Evolutionary conservation across 1,284 basidiomycete species (phyloP).

Genomic region (Tylopilus sp.): DNA sequence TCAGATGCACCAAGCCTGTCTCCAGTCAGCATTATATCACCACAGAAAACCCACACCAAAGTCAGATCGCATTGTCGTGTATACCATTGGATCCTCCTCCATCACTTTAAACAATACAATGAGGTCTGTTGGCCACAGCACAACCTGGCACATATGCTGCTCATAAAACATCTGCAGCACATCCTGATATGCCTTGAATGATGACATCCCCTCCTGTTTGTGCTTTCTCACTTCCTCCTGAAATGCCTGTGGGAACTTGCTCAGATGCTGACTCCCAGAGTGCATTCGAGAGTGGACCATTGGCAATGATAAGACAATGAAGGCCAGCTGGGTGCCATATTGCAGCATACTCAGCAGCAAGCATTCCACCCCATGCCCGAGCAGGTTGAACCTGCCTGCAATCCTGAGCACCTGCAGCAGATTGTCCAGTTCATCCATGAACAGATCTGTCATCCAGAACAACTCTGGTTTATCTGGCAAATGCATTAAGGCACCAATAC

Average conservation of each 20-base stretch:
- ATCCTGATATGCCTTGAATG: constrained; percentile 34
- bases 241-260: constrained; percentile 33
- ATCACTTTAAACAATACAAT: constrained; percentile 32
- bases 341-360: constrained; percentile 30
- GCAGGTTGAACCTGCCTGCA: constrained; percentile 28
- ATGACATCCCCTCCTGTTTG: constrained; percentile 40
- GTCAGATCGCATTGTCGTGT: constrained; percentile 34
- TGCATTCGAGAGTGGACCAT: constrained; percentile 25
- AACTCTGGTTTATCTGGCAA: constrained; percentile 29
- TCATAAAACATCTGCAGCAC: constrained; percentile 31
- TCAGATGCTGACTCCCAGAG: constrained; percentile 31
- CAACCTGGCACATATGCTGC: constrained; percentile 33
- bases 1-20: constrained; percentile 48
- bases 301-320: constrained; percentile 40
- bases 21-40: background rate
- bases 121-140: constrained; percentile 36
- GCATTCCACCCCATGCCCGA: constrained; percentile 45
- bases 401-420: constrained; percentile 31
- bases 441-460: constrained; percentile 42
- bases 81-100: constrained; percentile 39
- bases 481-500: constrained; percentile 35
- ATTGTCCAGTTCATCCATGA: constrained; percentile 41
- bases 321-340: constrained; percentile 32
- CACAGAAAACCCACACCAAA: background rate
- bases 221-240: constrained; percentile 32